phyloP scores from a whole-genome alignment of 2,329 filamentous ascomycete genomes.

The Penicillium sp. region DNA sequence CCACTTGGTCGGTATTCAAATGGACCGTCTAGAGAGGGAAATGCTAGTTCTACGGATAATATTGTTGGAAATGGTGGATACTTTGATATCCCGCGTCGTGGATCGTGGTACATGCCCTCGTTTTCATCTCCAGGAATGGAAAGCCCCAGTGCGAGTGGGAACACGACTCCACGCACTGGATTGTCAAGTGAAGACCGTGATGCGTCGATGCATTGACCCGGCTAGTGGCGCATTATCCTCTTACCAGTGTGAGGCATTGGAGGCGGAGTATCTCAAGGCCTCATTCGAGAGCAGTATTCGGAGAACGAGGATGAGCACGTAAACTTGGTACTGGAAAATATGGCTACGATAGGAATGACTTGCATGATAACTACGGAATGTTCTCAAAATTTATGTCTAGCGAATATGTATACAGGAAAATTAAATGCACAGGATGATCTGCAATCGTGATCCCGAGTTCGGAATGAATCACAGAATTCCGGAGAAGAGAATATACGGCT shows the following conservation, averaged over 20 bases:
- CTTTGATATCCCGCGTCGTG: constrained; percentile 20
- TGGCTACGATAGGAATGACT: background rate
- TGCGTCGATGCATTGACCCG: constrained; percentile 13
- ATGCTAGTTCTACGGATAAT: background rate
- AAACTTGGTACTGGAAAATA: background rate
- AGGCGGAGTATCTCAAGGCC: constrained; percentile 25
- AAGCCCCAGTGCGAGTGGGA: constrained; percentile 19
- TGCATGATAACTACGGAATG: background rate
- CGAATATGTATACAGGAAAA: constrained; percentile 7
- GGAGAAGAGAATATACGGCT: constrained; percentile 1
- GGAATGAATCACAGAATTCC: constrained; percentile 2
- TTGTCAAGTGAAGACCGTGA: constrained; percentile 20
- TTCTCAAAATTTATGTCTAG: constrained; percentile 12
- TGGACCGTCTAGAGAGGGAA: background rate
- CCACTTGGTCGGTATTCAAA: background rate
- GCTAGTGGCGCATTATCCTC: constrained; percentile 25
- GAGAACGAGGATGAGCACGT: constrained; percentile 1
- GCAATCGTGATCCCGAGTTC: background rate
- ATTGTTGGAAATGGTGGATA: constrained; percentile 19
- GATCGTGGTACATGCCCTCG: constrained; percentile 4
- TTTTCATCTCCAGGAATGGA: constrained; percentile 2
- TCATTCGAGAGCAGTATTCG: constrained; percentile 12
- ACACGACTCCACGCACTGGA: constrained; percentile 16
- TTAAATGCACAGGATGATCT: background rate
- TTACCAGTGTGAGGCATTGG: constrained; percentile 21